These are phyloP conservation scores for Strigomonas oncopelti DNA, from an alignment of 208 protist genomes.

Conservation along the genomic window DNA sequence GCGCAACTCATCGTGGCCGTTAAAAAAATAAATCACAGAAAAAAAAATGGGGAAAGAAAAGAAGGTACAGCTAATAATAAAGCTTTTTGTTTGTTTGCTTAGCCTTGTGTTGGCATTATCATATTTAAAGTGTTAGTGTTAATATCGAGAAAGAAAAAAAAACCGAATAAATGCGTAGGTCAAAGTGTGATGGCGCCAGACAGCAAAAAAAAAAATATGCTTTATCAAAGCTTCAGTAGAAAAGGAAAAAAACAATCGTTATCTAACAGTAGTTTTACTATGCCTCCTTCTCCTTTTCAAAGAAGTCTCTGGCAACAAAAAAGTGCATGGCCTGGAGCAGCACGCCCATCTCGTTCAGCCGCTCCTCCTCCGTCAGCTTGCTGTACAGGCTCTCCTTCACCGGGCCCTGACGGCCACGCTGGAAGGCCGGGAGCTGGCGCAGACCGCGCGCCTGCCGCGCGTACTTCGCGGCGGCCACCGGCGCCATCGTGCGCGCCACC, in stretches of 20 bases:
- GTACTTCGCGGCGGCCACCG: slow-evolving; percentile 50
- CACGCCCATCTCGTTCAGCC: slow-evolving; percentile 62
- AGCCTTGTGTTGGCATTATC: no score
- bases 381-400: slow-evolving; percentile 53
- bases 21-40: background rate
- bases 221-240: background rate
- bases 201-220: background rate
- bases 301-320: slow-evolving; percentile 73
- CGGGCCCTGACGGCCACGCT: background rate
- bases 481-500: slow-evolving; percentile 55
- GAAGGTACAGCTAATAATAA: no score
- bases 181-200: background rate
- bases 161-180: background rate
- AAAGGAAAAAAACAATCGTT: no score
- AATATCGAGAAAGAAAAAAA: background rate
- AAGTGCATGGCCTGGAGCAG: slow-evolving; percentile 83
- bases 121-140: no score
- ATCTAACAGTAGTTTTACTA: no score
- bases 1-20: background rate
- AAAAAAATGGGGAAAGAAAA: background rate
- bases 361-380: slow-evolving; percentile 65
- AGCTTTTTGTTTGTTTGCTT: no score
- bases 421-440: background rate
- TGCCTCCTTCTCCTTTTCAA: slow-evolving; percentile 22
- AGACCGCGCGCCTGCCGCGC: slow-evolving; percentile 8